Evolutionary conservation across 2,329 filamentous ascomycete genomes (phyloP).

Genomic region (Curvularia hawaiiensis): DNA sequence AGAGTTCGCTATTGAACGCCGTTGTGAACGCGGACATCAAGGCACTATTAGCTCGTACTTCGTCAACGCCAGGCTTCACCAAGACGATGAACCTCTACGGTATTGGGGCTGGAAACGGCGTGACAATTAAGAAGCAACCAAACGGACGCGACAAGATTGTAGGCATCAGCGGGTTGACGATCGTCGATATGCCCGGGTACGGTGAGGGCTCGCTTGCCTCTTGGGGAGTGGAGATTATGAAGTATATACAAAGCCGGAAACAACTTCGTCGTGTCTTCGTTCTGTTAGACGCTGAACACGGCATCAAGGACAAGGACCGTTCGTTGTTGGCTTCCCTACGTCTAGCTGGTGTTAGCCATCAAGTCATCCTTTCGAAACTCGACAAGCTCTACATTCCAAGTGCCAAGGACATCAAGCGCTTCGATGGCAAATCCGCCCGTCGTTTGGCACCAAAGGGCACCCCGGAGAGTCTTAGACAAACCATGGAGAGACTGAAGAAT

Average conservation of each 20-base stretch:
- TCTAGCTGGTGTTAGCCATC: constrained; percentile 63
- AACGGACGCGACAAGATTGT: constrained; percentile 38
- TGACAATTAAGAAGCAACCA: constrained; percentile 27
- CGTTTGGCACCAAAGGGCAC: constrained; percentile 41
- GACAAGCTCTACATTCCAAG: constrained; percentile 52
- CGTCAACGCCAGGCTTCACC: constrained; percentile 65
- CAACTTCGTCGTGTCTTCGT: constrained; percentile 69
- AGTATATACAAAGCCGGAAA: constrained; percentile 66
- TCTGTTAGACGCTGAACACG: constrained; percentile 67
- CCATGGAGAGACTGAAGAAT: constrained; percentile 45
- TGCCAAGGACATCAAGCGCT: constrained; percentile 22
- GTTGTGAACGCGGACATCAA: constrained; percentile 55
- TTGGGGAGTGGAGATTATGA: constrained; percentile 72
- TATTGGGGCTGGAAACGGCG: constrained; percentile 51
- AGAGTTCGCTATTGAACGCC: constrained; percentile 69
- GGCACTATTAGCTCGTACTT: constrained; percentile 52
- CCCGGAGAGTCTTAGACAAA: constrained; percentile 51
- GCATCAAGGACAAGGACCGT: constrained; percentile 65
- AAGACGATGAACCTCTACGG: constrained; percentile 70
- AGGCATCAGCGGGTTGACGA: constrained; percentile 54
- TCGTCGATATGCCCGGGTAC: constrained; percentile 76
- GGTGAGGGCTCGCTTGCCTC: constrained; percentile 64
- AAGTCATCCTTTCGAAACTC: constrained; percentile 70
- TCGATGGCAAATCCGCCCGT: constrained; percentile 17
- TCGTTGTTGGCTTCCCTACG: constrained; percentile 63